Base-by-base conservation (phyloP, 1,139 yeast genomes). In the Pneumocystis carinii region DNA sequence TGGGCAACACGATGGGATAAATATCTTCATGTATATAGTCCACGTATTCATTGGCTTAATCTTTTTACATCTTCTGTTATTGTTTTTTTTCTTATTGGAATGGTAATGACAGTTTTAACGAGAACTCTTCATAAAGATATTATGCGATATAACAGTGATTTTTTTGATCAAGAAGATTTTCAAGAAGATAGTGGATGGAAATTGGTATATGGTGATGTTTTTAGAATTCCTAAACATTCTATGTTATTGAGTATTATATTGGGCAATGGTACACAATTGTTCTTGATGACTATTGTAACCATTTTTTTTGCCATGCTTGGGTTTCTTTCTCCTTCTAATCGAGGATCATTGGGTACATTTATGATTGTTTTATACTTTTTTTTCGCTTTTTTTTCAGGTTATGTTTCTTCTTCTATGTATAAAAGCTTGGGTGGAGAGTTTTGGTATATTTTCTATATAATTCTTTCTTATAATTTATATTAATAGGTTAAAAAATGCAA, bases 1-100 rank as follows among this genome's bases (percentile, higher is more conserved):
- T 92, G 97, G 98, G 97, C 97, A 39, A 92, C 97, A 1, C 84
- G 99, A 77, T 92, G 99, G 99, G 98, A 92, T 74, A 88, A 89
- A 74, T 92, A 92, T 73, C 80, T 92, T 71, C 95, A 89, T 71
- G 94, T 87, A 48, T 86, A 85, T 72, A 95, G 89, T 72, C 95
- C 97, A 64, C 86, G 86, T 73, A 86, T 92, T 70, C 97, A 92
- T 76, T 90, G 97, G 98, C 87, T 89, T 72, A 88, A 96, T 1
- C 81, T 92, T 69, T 76, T 89, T 70, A 37, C 17, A 27, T 57
- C 94, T 68, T 84, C 95, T 12, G 75, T 88, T 66, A 82, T 90
- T 70, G 96, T 90, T 24, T 68, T 88, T 35, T 82, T 87, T 69
- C 79, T 90, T 68, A 86, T 94, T 5, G 78, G 85, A 58, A 83